phyloP scores from a whole-genome alignment of 2,329 filamentous ascomycete genomes.

The Diplodia intermedia region DNA sequence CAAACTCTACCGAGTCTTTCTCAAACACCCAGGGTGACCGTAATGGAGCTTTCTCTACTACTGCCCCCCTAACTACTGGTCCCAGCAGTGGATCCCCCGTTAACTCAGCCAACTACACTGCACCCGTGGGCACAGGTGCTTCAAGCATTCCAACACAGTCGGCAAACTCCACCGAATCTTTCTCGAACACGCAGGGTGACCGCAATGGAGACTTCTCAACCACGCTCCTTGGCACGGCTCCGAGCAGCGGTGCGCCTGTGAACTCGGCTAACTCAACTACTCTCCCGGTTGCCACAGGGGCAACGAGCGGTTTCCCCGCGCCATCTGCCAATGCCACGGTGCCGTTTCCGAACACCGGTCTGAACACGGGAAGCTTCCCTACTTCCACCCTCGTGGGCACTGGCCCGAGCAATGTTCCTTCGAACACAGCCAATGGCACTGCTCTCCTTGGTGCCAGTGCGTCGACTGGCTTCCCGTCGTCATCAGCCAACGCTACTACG shows the following conservation, averaged over 20 bases:
- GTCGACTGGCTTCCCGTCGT: background rate
- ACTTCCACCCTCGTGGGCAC: background rate
- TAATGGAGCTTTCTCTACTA: slow-evolving; percentile 20
- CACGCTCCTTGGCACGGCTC: background rate
- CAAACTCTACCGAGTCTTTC: slow-evolving; percentile 20
- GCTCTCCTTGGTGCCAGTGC: background rate
- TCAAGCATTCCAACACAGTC: slow-evolving; percentile 34
- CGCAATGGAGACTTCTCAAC: slow-evolving; percentile 2
- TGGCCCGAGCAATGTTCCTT: background rate
- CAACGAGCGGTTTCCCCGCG: slow-evolving; percentile 34
- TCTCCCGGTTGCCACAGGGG: slow-evolving; percentile 6
- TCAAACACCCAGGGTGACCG: slow-evolving; percentile 8
- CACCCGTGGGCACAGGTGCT: slow-evolving; percentile 19
- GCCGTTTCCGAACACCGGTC: slow-evolving; percentile 32
- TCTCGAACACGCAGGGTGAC: slow-evolving; percentile 31
- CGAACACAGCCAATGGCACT: slow-evolving; percentile 14
- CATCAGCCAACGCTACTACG: slow-evolving; percentile 6
- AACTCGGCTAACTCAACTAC: slow-evolving; percentile 33
- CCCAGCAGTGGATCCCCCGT: slow-evolving; percentile 31
- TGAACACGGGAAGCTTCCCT: background rate
- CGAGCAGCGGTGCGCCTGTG: slow-evolving; percentile 20
- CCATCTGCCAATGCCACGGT: slow-evolving; percentile 35
- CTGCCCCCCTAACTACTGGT: background rate
- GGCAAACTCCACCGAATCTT: slow-evolving; percentile 34
- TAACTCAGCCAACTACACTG: slow-evolving; percentile 35